Evolutionary conservation across 495 filamentous ascomycete genomes (phyloP).

Genomic region (Daldinia vernicosa): DNA sequence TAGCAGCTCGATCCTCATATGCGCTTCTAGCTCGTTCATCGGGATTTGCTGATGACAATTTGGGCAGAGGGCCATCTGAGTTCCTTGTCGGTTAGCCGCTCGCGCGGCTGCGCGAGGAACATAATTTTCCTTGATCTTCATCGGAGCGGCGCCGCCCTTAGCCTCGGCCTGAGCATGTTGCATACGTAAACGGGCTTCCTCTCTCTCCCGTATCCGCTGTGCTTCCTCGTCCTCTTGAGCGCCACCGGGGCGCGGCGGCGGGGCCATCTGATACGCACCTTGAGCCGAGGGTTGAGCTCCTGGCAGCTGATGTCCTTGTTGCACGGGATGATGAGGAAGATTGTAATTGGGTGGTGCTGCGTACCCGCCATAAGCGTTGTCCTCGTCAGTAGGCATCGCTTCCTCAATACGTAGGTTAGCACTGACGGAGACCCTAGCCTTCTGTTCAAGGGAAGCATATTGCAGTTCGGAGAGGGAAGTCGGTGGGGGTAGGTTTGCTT

Average conservation of each 20-base stretch:
- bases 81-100: conserved; percentile 67
- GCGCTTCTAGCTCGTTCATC: conserved; percentile 84
- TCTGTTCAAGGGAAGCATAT: conserved; percentile 92
- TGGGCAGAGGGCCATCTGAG: conserved; percentile 81
- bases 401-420: conserved; percentile 90
- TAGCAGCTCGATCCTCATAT: conserved; percentile 95
- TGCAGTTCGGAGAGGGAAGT: conserved; percentile 90
- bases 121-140: conserved; percentile 94
- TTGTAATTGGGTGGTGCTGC: conserved; percentile 52
- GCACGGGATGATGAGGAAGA: conserved; percentile 46
- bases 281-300: conserved; percentile 49
- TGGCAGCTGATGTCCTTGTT: conserved; percentile 26
- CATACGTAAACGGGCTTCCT: conserved; percentile 73
- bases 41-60: conserved; percentile 94
- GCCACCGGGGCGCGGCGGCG: conserved; percentile 39
- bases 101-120: conserved; percentile 83
- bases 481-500: conserved; percentile 85
- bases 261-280: conserved; percentile 48
- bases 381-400: conserved; percentile 86
- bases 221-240: conserved; percentile 72
- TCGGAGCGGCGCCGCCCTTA: conserved; percentile 72
- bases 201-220: conserved; percentile 70
- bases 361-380: conserved; percentile 66
- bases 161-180: conserved; percentile 82
- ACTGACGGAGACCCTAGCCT: conserved; percentile 84